These are phyloP conservation scores for Termitomyces sp. DNA, from an alignment of 1,284 basidiomycete genomes.

Conservation along the genomic window DNA sequence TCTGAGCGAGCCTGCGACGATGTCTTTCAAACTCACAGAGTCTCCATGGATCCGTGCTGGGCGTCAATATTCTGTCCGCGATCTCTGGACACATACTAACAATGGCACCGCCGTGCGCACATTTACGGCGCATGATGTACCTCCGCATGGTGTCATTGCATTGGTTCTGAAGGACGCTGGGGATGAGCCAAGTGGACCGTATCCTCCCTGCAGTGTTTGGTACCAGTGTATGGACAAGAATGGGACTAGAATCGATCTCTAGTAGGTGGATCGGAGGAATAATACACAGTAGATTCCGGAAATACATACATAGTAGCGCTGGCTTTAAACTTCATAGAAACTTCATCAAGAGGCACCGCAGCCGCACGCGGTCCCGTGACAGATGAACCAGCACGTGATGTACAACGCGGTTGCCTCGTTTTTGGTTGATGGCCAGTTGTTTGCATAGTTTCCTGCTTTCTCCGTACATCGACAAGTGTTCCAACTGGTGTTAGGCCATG, in stretches of 20 bases:
- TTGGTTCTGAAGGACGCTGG: conserved; percentile 52
- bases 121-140: conserved; percentile 46
- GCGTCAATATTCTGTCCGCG: conserved; percentile 50
- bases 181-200: conserved; percentile 45
- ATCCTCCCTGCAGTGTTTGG: conserved; percentile 32
- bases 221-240: conserved; percentile 28
- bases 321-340: no score
- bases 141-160: conserved; percentile 55
- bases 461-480: no score
- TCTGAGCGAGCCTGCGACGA: conserved; percentile 42
- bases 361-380: conserved; percentile 25
- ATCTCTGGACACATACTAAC: conserved; percentile 17
- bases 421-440: conserved; percentile 6
- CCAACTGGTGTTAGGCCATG: conserved; percentile 40
- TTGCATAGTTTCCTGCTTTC: not conserved
- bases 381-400: conserved; percentile 22
- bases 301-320: no score
- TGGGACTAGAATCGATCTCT: conserved; percentile 24
- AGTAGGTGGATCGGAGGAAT: no score
- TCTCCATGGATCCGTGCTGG: conserved; percentile 64
- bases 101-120: conserved; percentile 54
- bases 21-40: conserved; percentile 59
- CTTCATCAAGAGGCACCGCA: no score
- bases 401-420: conserved; percentile 25
- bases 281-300: no score